A percentile compares a stretch with the other conserved stretches of the same genome.
These are phyloP conservation scores for Pyronema domesticum DNA, from an alignment of 495 filamentous ascomycete genomes.

Conservation along the genomic window DNA sequence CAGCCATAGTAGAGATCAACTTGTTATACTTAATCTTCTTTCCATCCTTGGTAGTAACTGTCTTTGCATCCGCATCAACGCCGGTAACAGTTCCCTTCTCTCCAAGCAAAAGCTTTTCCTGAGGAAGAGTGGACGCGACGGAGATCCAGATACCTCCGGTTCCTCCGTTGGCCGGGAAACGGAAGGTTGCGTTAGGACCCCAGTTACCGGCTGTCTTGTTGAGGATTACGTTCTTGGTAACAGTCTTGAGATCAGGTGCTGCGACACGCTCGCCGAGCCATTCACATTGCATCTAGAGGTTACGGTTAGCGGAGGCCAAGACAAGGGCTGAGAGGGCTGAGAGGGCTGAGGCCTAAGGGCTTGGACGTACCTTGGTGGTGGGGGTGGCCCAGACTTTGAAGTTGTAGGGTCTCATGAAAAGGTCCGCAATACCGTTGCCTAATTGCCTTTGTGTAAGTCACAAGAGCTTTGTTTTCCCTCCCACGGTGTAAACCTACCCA, in stretches of 20 bases:
- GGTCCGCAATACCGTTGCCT: constrained; percentile 58
- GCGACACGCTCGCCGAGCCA: constrained; percentile 99
- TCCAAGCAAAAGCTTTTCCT: constrained; percentile 80
- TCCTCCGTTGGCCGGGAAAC: constrained; percentile 87
- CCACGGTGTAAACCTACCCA: constrained; percentile 35
- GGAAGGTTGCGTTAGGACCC: constrained; percentile 97
- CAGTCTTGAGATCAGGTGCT: constrained; percentile 87
- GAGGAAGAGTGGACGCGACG: constrained; percentile 80
- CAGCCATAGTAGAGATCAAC: constrained; percentile 89
- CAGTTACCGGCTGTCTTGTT: constrained; percentile 94
- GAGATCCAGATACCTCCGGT: constrained; percentile 99
- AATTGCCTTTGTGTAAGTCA: neutral
- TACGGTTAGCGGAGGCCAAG: neutral
- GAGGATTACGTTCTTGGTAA: constrained; percentile 86
- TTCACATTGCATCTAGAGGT: constrained; percentile 83
- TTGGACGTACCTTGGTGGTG: constrained; percentile 65
- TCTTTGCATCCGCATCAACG: constrained; percentile 68
- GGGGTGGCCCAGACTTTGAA: constrained; percentile 99
- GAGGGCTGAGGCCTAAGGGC: neutral
- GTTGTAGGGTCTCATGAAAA: constrained; percentile 99
- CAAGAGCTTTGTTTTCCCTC: neutral
- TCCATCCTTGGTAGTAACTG: constrained; percentile 65
- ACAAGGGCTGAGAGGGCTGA: neutral
- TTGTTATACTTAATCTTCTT: constrained; percentile 83
- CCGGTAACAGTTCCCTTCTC: constrained; percentile 66